Conservation (phyloP, 805 yeast species). For the Lipomyces spencermartinsiae region DNA sequence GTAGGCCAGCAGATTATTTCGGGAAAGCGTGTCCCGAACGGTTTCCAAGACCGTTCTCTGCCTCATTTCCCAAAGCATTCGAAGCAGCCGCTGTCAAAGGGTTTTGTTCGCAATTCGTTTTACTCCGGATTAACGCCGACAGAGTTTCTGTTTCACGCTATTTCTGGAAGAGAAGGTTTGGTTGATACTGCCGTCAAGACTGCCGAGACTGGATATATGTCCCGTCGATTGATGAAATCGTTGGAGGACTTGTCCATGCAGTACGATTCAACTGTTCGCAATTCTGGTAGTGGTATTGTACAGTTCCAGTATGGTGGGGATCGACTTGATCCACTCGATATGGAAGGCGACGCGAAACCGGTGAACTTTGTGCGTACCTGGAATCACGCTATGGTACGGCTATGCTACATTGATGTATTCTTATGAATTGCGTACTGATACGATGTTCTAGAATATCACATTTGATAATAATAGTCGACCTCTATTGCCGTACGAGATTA, state of each 20-base stretch:
- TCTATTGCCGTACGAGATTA: conserved; percentile 73
- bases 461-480: conserved; percentile 60
- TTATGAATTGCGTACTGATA: conserved; percentile 28
- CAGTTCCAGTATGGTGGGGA: conserved; percentile 99
- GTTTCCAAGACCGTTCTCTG: conserved; percentile 97
- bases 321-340: conserved; percentile 95
- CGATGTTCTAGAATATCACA: conserved; percentile 60
- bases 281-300: conserved; percentile 94
- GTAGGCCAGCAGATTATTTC: conserved; percentile 99
- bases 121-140: conserved; percentile 94
- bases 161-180: conserved; percentile 99
- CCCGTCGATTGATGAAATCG: conserved; percentile 97
- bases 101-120: conserved; percentile 95
- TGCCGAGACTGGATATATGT: conserved; percentile 99
- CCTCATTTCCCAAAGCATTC: conserved; percentile 97
- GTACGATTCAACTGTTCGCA: conserved; percentile 93
- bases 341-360: conserved; percentile 99
- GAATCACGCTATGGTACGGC: conserved; percentile 71
- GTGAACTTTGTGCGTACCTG: conserved; percentile 93
- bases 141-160: conserved; percentile 96
- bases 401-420: neutral
- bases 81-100: conserved; percentile 96
- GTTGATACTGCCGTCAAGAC: conserved; percentile 99
- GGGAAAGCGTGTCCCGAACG: conserved; percentile 99
- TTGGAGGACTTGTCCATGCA: conserved; percentile 92